Evolutionary conservation across 495 filamentous ascomycete genomes (phyloP), one percentile per base, ranked within the genome.

Genomic region (Trichocladium antarcticum): DNA sequence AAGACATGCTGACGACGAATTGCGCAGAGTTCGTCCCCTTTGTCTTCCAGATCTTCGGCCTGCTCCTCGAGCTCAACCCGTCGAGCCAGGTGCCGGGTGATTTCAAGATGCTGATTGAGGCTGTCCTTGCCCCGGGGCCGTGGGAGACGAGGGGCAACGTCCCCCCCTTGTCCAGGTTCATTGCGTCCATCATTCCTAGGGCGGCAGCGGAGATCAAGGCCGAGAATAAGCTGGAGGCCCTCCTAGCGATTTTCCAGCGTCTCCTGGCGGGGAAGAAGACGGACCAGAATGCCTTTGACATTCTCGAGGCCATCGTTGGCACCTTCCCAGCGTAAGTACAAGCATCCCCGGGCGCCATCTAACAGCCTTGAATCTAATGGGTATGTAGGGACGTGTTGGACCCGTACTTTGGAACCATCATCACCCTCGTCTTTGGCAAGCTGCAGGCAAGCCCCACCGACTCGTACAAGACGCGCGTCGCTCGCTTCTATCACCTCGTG

Each of bases 101-200:
- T 54, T 95, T 89, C 68, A 78, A 86, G 57, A 72, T 76, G 8
- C 68, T 99, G 29, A 75, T 95, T 38, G 68, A 72, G 2, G 80
- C 82, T 14, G 76, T 95, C 44, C 77, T 97, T 42, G 75, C 75
- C 57, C 87, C 86, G 5, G 63, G 73, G 3, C 73, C 86, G 46
- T 99, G 93, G 93, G 85, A 93, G 45, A 84, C 83, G 0, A 82
- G 80, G 51, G 93, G 93, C 63, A 97, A 96, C 58, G 82, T 94
- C 5, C 93, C 93, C 5, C 90, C 89, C 6, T 77, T 96, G 45
- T 81, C 87, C 42, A 80, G 89, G 20, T 72, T 97, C 42, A 68
- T 99, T n/a, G 77, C 81, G 9, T 81, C 88, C 3, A 81, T 95
- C 53, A 84, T 96, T 56, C 76, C 84, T 11, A 85, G 86, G 51